Base-by-base conservation (phyloP, 1,139 yeast genomes). In the Candida mesenterica region DNA sequence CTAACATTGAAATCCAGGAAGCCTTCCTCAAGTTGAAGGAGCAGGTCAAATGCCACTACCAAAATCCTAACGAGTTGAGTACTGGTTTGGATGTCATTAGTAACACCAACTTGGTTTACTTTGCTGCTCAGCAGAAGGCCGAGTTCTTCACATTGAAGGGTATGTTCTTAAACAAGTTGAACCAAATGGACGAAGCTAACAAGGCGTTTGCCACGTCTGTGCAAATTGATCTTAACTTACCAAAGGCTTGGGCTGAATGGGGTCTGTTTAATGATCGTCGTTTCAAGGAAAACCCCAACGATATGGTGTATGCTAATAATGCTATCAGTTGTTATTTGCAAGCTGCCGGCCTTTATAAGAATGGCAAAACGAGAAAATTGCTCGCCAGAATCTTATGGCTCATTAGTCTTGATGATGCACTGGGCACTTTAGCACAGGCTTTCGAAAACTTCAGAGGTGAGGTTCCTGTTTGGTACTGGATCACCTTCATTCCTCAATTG, bases 181-280 rank as follows among this genome's bases (percentile, higher is more conserved):
- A 85, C 47, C 90, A 87, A 33, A 81, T 82, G 49, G 97, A 90
- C 43, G 97, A 92, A 52, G 98, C 99, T 6, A 90, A 92, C 56
- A 95, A 90, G 56, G 96, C 97, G 0, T 92, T 92, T 65, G 96
- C 97, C 1, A 86, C 97, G 1, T 96, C 98, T 3, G 97, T 94
- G 16, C 97, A 92, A 59, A 82, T 90, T 41, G 98, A 94, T 54
- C 75, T 90, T 49, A 88, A 89, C 50, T 65, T 92, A 37, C 96
- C 98, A 2, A 92, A 92, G 55, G 98, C 98, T 0, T 94, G 99
- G 99, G 97, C 97, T 2, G 97, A 94, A 59, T 94, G 98, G 98
- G 99, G 98, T 42, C 79, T 80, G 56, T 94, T 89, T 64, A 92
- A 89, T 55, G 98, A 94, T 49, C 78, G 83, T 31, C 70, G 96